A percentile compares a stretch with the other conserved stretches of the same genome.
phyloP scores from a whole-genome alignment of 2,329 filamentous ascomycete genomes.

The Mycosphaerella arachidis region DNA sequence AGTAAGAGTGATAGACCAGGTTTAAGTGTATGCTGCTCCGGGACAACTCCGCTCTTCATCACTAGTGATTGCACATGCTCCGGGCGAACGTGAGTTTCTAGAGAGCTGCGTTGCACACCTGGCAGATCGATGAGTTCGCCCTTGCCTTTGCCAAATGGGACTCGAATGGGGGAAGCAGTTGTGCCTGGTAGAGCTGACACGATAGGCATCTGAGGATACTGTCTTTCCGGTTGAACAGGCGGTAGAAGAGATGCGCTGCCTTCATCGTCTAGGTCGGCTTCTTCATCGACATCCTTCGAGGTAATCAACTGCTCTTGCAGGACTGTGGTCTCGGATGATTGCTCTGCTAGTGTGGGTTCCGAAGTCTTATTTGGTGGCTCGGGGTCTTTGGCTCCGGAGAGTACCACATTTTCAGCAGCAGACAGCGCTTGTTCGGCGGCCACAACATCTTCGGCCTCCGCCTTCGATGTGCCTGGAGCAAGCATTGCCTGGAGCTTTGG shows the following conservation, averaged over 20 bases:
- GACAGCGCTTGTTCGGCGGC: neutral
- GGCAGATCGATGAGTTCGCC: slow-evolving; percentile 93
- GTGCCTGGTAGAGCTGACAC: slow-evolving; percentile 86
- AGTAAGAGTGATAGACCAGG: slow-evolving; percentile 76
- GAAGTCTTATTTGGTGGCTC: neutral
- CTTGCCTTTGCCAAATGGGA: slow-evolving; percentile 79
- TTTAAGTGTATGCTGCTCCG: slow-evolving; percentile 68
- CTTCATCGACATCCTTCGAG: neutral
- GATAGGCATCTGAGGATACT: slow-evolving; percentile 78
- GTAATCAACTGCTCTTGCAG: neutral
- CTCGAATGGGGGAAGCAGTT: slow-evolving; percentile 88
- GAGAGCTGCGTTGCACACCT: slow-evolving; percentile 68
- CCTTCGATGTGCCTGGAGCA: neutral
- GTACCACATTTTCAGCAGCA: neutral
- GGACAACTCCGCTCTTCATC: slow-evolving; percentile 71
- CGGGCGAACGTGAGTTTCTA: slow-evolving; percentile 67
- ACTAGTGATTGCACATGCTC: slow-evolving; percentile 64
- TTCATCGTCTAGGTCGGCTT: slow-evolving; percentile 14
- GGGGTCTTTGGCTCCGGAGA: neutral
- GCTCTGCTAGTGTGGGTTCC: neutral
- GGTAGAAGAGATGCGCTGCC: slow-evolving; percentile 57
- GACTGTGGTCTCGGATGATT: neutral
- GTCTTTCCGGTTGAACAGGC: slow-evolving; percentile 65
- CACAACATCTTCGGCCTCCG: neutral
- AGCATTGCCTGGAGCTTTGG: neutral